Evolutionary conservation across 140 eudicot species (phyloP), one percentile per base, ranked within the genome.

Genomic region (Oenanthe javanica): DNA sequence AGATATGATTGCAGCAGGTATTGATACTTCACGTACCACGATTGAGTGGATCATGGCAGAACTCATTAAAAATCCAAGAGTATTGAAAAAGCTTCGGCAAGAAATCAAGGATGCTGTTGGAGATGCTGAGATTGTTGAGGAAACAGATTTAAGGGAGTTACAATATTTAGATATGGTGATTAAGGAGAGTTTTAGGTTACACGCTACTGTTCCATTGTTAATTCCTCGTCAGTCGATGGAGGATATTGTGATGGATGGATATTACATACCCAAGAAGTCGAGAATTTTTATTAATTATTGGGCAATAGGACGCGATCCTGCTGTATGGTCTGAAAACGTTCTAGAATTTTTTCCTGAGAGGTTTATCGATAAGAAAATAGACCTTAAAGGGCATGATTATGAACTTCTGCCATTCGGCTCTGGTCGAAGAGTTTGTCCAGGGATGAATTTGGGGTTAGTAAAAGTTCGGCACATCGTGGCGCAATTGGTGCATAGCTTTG

Each of bases 371-470:
- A 59, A 59, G n/a, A 78, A 78, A 21, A 59, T 78, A 40, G 81
- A 78, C 25, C 54, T 78, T 23, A n/a, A 36, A 13, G 81, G 81
- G 25, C 75, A 54, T 72, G 57, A 80, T 71, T 80, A 49, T 6
- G 77, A 80, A 31, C 75, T 77, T 16, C 40, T 69, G 21, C 78
- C 85, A 77, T 82, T 82, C 43, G 85, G 85, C 5, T 38, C 85
- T 12, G 86, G 88, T 0, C 82, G 86, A 51, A 79, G 88, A 69
- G 81, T 61, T 1, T 85, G 88, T 23, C 86, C 88, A 7, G 88
- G 88, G n/a, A 54, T 70, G 79, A 31, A 82, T 11, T 75, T 86
- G 23, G 88, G 86, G 4, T 45, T 86, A 1, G n/a, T 77, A 5
- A 79, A 75, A 16, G 79, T 76, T 11, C 59, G 80, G 14, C 21